Conservation (phyloP, 352 stramenopile species). For the Globisporangium alternatum region DNA sequence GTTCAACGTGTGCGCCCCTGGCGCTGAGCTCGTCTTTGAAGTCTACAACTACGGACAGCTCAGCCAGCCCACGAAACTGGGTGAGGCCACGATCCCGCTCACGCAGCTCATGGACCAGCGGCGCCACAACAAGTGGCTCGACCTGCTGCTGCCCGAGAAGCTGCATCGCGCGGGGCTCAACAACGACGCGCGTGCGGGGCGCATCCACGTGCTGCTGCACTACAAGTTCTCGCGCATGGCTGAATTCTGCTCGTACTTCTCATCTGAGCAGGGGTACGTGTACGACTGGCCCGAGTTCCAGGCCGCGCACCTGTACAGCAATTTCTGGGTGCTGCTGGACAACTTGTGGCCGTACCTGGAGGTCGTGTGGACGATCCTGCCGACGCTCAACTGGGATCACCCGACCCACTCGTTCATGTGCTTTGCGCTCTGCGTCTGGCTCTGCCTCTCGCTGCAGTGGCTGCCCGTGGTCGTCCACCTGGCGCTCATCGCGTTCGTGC, state of each 20-base stretch:
- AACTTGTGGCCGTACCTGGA: slow-evolving; percentile 85
- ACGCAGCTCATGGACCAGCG: slow-evolving; percentile 84
- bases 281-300: slow-evolving; percentile 83
- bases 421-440: slow-evolving; percentile 81
- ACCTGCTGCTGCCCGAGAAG: slow-evolving; percentile 75
- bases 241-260: slow-evolving; percentile 82
- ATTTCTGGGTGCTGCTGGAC: slow-evolving; percentile 84
- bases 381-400: slow-evolving; percentile 84
- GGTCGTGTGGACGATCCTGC: slow-evolving; percentile 78
- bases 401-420: slow-evolving; percentile 83
- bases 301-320: slow-evolving; percentile 79
- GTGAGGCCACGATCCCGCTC: slow-evolving; percentile 71
- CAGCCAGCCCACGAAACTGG: slow-evolving; percentile 78
- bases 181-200: slow-evolving; percentile 74
- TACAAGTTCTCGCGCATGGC: slow-evolving; percentile 87
- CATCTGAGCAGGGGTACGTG: slow-evolving; percentile 64
- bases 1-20: slow-evolving; percentile 83
- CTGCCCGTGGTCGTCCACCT: slow-evolving; percentile 77
- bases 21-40: slow-evolving; percentile 77
- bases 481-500: slow-evolving; percentile 71
- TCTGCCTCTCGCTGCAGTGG: slow-evolving; percentile 82
- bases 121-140: slow-evolving; percentile 86
- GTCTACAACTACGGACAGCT: slow-evolving; percentile 86
- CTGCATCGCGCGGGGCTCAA: slow-evolving; percentile 77
- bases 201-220: slow-evolving; percentile 82